Evolutionary conservation across 1,284 basidiomycete genomes (phyloP), one percentile per base, ranked within the genome.

Genomic region (Phaffia rhodozyma): DNA sequence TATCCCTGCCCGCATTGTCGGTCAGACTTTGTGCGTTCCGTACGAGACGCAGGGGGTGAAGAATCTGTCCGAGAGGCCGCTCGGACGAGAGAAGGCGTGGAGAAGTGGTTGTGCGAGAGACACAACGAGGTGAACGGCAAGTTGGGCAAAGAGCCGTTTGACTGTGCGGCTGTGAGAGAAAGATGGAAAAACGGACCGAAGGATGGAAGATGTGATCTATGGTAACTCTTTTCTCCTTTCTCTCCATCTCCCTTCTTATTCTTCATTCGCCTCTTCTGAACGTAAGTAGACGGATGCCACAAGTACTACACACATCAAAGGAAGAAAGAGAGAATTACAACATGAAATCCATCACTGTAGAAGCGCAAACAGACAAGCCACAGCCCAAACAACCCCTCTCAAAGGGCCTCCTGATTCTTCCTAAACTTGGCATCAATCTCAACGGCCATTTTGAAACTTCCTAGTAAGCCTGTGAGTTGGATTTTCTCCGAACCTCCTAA

Each of bases 401-500:
- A 43, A 43, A 43, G 38, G 13, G 38, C 38, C 38, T 43, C 38
- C 38, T 43, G 38, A 16, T 43, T 43, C 13, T 43, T 43, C 38
- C 38, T 43, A 43, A 43, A 43, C 58, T 60, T 64, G 23, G 53
- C 59, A 29, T 62, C 58, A 1, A 83, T 72, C 70, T 96, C 90
- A 5, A 97, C 87, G 0, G 91, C 85, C 61, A 91, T 86, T 76
- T 98, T 98, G 79, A 97, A 94, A 11, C 89, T 88, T 2, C 89
- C 93, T 1, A 98, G 78, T 66, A 99, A 75, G 0, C 91, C 92
- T 1, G 91, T 91, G 63, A 98, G 75, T 72, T 98, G 96, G 64
- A 99, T 84, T 72, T 92, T 97, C 75, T 99, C 96, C 67, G 80
- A 93, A 1, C 87, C 92, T 3, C 96, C 94, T 0, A 92, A 87